Conservation (phyloP, 179 eudicot species). For the Heliamphora pulchella region DNA sequence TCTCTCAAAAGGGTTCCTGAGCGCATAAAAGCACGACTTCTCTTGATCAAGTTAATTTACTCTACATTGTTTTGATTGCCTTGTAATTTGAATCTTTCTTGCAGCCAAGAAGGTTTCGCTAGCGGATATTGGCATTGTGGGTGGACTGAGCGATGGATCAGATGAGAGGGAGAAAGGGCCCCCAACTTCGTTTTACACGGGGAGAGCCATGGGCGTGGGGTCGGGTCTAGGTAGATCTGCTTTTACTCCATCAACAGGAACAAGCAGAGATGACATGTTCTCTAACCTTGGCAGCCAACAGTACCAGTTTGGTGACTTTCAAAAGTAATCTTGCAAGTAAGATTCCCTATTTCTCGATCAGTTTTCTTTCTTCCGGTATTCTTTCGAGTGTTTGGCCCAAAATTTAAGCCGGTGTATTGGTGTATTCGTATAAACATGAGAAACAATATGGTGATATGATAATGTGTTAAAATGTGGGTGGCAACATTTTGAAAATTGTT, state of each 20-base stretch:
- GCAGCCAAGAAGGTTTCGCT: slow-evolving; percentile 92
- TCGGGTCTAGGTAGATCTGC: slow-evolving; percentile 49
- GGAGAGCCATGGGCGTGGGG: slow-evolving; percentile 69
- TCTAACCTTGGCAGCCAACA: slow-evolving; percentile 47
- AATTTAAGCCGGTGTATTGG: slow-evolving; percentile 1
- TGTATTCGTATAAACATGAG: slow-evolving; percentile 1
- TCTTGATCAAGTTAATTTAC: background rate
- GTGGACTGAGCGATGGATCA: slow-evolving; percentile 55
- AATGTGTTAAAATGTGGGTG: background rate
- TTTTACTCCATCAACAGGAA: slow-evolving; percentile 30
- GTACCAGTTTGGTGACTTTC: slow-evolving; percentile 50
- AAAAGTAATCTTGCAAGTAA: slow-evolving; percentile 36
- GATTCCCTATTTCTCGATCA: slow-evolving; percentile 15
- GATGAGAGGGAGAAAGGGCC: slow-evolving; percentile 66
- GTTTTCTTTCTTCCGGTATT: background rate
- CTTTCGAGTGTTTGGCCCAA: background rate
- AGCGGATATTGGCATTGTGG: slow-evolving; percentile 76
- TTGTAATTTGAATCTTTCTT: slow-evolving; percentile 1
- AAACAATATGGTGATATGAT: background rate
- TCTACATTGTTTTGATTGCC: background rate
- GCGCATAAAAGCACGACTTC: background rate
- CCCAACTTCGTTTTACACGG: slow-evolving; percentile 62
- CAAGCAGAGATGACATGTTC: slow-evolving; percentile 50
- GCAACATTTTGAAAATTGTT: background rate
- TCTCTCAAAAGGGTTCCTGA: background rate